Percentiles rank a stretch among this genome's conserved stretches.
Evolutionary conservation across 176 grass and related monocot genomes (phyloP).

Genomic region (Phoenix roebelenii): DNA sequence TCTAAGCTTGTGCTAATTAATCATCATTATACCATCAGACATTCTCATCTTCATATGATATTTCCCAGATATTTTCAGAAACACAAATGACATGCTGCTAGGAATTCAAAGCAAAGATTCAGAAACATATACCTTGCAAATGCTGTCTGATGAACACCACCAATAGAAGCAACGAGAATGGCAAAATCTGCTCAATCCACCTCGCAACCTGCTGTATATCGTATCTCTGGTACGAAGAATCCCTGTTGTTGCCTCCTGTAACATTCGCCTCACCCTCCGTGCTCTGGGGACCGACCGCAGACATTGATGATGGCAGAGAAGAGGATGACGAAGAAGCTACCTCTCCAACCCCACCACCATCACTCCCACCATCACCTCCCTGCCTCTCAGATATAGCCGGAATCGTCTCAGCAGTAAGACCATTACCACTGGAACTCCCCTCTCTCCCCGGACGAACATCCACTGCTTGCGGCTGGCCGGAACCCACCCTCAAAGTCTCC

Average conservation of each 20-base stretch:
- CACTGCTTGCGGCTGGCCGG: neutral
- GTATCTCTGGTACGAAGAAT: conserved; percentile 68
- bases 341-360: neutral
- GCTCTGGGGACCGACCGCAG: conserved; percentile 5
- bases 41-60: too few relatives aligned
- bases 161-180: conserved; percentile 85
- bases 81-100: too few relatives aligned
- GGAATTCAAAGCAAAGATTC: too few relatives aligned
- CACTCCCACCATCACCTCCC: conserved; percentile 7
- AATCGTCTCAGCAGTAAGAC: conserved; percentile 15
- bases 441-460: neutral
- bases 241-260: conserved; percentile 17
- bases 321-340: conserved; percentile 24
- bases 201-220: conserved; percentile 95
- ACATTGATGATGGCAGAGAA: conserved; percentile 14
- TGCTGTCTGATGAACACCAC: conserved; percentile 98
- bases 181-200: conserved; percentile 98
- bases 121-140: conserved; percentile 53
- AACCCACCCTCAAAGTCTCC: conserved; percentile 4
- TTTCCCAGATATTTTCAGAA: too few relatives aligned
- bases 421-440: conserved; percentile 1
- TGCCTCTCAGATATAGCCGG: conserved; percentile 18
- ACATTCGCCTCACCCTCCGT: conserved; percentile 10
- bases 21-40: too few relatives aligned
- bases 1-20: too few relatives aligned